phyloP scores from a whole-genome alignment of 2,329 filamentous ascomycete species.

The Colletotrichum tropicicola region DNA sequence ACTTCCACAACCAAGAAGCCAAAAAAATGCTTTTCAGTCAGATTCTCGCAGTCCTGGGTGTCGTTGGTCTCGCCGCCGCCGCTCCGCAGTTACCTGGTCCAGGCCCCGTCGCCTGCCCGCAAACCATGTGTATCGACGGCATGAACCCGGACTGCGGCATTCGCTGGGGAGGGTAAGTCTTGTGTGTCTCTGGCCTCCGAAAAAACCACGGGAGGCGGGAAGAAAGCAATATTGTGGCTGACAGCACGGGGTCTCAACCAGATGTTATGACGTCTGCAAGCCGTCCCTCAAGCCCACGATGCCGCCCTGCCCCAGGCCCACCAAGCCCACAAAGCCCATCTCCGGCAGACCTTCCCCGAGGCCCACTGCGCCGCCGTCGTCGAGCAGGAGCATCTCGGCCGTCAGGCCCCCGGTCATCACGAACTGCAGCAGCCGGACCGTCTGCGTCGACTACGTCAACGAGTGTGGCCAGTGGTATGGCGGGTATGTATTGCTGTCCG shows the following conservation, averaged over 20 bases:
- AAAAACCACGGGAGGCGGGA: not conserved
- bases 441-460: conserved; percentile 33
- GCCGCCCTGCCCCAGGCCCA: conserved; percentile 20
- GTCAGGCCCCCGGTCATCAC: not conserved
- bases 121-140: conserved; percentile 37
- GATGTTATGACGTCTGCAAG: conserved; percentile 41
- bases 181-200: not conserved
- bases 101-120: conserved; percentile 9
- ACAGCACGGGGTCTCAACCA: not conserved
- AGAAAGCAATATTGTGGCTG: not conserved
- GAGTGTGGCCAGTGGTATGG: conserved; percentile 33
- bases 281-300: conserved; percentile 15
- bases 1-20: not conserved
- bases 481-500: conserved; percentile 30
- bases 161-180: conserved; percentile 39
- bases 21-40: conserved; percentile 16
- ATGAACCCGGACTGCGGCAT: conserved; percentile 37
- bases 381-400: not conserved
- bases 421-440: conserved; percentile 36
- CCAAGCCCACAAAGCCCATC: not conserved
- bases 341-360: not conserved
- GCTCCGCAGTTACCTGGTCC: conserved; percentile 7
- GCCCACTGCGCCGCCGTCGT: not conserved
- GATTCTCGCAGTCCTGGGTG: conserved; percentile 4
- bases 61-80: conserved; percentile 15